Percentiles rank a stretch among this genome's conserved stretches.
These are phyloP conservation scores for Phytophthora nicotianae DNA, from an alignment of 352 stramenopile species.

Conservation along the genomic window DNA sequence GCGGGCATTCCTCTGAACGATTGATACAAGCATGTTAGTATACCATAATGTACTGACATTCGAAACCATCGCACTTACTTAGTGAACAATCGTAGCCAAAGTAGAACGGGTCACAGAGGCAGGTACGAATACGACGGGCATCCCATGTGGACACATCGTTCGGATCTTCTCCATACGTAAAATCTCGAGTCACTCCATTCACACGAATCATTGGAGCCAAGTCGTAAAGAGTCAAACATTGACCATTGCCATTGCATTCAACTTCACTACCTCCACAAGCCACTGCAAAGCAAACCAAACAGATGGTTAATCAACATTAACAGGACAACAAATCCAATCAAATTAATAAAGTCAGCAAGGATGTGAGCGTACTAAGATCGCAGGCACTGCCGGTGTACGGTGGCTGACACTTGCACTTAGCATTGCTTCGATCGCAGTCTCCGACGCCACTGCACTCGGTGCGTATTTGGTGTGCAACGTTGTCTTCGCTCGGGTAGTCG, in stretches of 20 bases:
- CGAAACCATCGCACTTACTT: conserved; percentile 29
- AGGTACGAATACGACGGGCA: conserved; percentile 66
- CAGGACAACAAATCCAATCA: not conserved
- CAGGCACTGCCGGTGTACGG: conserved; percentile 74
- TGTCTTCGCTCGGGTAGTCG: conserved; percentile 56
- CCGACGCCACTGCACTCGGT: conserved; percentile 72
- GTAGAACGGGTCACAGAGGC: conserved; percentile 60
- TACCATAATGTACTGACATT: not conserved
- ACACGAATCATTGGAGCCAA: conserved; percentile 58
- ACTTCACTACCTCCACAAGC: conserved; percentile 39
- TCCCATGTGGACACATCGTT: conserved; percentile 82
- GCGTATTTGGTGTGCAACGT: conserved; percentile 54
- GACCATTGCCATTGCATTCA: conserved; percentile 78
- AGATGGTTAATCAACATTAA: conserved; percentile 7
- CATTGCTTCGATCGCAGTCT: conserved; percentile 71
- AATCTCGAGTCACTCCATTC: conserved; percentile 58
- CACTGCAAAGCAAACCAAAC: conserved; percentile 43
- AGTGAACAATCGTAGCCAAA: conserved; percentile 78
- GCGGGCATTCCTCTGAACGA: conserved; percentile 62
- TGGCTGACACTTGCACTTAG: conserved; percentile 68
- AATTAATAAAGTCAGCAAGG: too few relatives aligned
- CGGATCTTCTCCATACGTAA: conserved; percentile 65
- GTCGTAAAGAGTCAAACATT: conserved; percentile 73
- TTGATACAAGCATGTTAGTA: conserved; percentile 7
- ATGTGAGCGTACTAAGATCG: conserved; percentile 58